These are phyloP conservation scores for Dianthus caryophyllus DNA, from an alignment of 148 eudicot species.

Conservation along the genomic window DNA sequence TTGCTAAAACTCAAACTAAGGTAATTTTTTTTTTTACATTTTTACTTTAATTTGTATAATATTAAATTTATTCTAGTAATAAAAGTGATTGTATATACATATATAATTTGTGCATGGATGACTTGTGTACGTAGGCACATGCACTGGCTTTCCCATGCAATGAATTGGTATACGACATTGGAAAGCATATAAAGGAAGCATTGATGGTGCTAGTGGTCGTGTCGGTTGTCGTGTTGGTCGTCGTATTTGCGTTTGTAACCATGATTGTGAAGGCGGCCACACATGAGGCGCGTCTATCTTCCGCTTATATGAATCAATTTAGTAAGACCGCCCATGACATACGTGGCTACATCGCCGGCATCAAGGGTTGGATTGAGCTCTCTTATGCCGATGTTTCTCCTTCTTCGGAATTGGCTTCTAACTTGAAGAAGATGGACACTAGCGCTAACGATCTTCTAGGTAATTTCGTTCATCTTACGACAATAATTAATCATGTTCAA, in stretches of 20 bases:
- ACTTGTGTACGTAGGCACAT: conserved; percentile 34
- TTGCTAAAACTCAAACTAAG: conserved; percentile 23
- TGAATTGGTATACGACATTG: conserved; percentile 20
- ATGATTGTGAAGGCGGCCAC: conserved; percentile 28
- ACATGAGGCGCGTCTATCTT: conserved; percentile 42
- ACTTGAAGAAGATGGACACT: conserved; percentile 41
- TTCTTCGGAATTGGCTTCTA: conserved; percentile 41
- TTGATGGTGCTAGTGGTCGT: conserved; percentile 28
- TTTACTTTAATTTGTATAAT: no score
- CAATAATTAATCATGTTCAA: no score
- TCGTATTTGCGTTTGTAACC: conserved; percentile 21
- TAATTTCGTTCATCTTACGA: conserved; percentile 12
- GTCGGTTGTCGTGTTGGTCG: conserved; percentile 23
- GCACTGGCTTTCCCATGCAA: conserved; percentile 37
- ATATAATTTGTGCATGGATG: background rate
- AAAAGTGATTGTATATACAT: no score
- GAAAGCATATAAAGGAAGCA: conserved; percentile 24
- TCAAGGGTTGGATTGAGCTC: conserved; percentile 45
- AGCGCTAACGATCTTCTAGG: conserved; percentile 60
- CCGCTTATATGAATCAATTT: conserved; percentile 52
- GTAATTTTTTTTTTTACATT: conserved; percentile 3
- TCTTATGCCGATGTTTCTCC: conserved; percentile 30
- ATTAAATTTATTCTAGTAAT: background rate
- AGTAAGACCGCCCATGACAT: conserved; percentile 75
- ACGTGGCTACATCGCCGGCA: conserved; percentile 56